Base-by-base conservation (phyloP, 805 yeast genomes). In the Candida broadrunensis region DNA sequence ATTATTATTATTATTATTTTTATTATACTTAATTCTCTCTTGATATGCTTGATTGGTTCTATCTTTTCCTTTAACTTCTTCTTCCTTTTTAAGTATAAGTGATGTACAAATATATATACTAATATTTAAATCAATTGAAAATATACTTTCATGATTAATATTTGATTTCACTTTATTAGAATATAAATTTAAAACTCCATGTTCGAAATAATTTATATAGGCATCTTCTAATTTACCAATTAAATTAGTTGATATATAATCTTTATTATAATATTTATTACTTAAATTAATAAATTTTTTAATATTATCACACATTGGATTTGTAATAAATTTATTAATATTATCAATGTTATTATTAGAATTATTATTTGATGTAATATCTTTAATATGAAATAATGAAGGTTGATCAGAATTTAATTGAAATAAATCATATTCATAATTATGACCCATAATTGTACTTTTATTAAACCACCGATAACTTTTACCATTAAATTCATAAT, bases 81-180 rank as follows among this genome's bases (percentile, higher is more conserved):
- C 33, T 14, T 8, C 13, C 24, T 41, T 33, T 25, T 44, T 41
- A 14, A 44, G 31, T 5, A 38, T 34, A 5, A 44, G 38, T 7
- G 42, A 41, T 13, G 41, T 16, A 35, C 47, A 44, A n/a, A 44
- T 30, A 6, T 34, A 23, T 6, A 44, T 44, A 9, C 35, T 31
- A 16, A 14, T 39, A 21, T 44, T 38, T 6, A 16, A 16, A 29
- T 24, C 16, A 5, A 44, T 30, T 7, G 41, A 39, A 5, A 25
- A 27, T 4, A 44, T 38, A 26, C 34, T 36, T 31, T 44, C 42
- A 21, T 37, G 37, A 37, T 43, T 33, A 14, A 30, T 16, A 13
- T 19, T 23, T 8, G 18, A 29, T 27, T 16, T 24, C 5, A 25
- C 11, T 15, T 30, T 34, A 33, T 5, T 5, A 7, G 18, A 5